Percentiles rank a stretch among this genome's conserved stretches.
Conservation (phyloP, 2,329 filamentous ascomycete species). For the Mycosphaerella arachidis region DNA sequence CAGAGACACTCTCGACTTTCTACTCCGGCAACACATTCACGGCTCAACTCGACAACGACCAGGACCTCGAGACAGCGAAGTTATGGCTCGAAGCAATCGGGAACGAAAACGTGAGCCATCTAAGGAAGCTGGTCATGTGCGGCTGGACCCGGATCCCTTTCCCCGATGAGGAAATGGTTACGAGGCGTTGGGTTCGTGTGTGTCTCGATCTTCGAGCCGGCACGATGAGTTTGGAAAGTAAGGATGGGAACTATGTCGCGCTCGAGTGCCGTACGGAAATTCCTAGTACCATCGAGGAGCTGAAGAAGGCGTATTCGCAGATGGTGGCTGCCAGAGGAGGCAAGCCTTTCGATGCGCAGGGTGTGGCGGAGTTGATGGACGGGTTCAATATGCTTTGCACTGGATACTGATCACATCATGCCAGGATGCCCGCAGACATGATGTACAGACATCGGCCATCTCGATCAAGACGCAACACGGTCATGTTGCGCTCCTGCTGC, state of each 20-base stretch:
- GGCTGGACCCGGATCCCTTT: slow-evolving; percentile 25
- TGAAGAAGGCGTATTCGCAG: slow-evolving; percentile 14
- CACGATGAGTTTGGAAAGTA: slow-evolving; percentile 7
- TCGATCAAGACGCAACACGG: neutral
- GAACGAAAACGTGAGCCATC: slow-evolving; percentile 15
- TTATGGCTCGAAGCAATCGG: slow-evolving; percentile 22
- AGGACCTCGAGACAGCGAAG: slow-evolving; percentile 18
- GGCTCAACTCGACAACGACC: slow-evolving; percentile 19
- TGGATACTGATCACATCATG: slow-evolving; percentile 2
- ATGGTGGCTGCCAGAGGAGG: slow-evolving; percentile 13
- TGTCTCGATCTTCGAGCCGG: slow-evolving; percentile 21
- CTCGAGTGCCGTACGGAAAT: neutral
- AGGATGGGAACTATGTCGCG: slow-evolving; percentile 5
- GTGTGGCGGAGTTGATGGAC: slow-evolving; percentile 15
- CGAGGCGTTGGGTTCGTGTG: slow-evolving; percentile 18
- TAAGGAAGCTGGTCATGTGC: slow-evolving; percentile 18
- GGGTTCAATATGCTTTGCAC: slow-evolving; percentile 20
- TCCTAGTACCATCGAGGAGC: slow-evolving; percentile 9
- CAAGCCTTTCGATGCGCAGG: slow-evolving; percentile 10
- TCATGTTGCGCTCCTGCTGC: too few relatives aligned
- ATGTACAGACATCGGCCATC: neutral
- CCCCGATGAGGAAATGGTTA: slow-evolving; percentile 19
- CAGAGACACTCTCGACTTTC: slow-evolving; percentile 22
- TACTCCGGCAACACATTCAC: slow-evolving; percentile 25
- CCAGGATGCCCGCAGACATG: neutral